A percentile compares a stretch with the other conserved stretches of the same genome.
Conservation (phyloP, 2,329 filamentous ascomycete species). For the Clarireedia sp. region DNA sequence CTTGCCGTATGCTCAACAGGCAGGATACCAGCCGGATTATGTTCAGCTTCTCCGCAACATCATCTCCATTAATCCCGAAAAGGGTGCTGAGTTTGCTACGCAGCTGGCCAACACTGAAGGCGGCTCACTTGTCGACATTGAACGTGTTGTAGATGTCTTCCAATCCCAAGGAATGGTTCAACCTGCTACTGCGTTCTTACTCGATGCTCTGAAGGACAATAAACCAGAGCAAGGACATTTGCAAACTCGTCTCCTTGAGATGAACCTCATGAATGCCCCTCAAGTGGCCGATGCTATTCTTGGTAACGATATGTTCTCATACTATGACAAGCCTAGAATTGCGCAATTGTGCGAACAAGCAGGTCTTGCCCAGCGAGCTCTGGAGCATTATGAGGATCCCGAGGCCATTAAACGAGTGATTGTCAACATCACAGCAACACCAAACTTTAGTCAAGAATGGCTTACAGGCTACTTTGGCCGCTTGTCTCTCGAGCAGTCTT, state of each 20-base stretch:
- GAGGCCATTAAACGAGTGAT: constrained; percentile 84
- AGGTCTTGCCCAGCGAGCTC: constrained; percentile 73
- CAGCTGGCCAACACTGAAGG: constrained; percentile 82
- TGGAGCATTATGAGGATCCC: constrained; percentile 93
- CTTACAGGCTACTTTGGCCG: constrained; percentile 87
- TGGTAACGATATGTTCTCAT: constrained; percentile 95
- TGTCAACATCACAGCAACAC: constrained; percentile 70
- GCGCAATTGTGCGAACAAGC: constrained; percentile 89
- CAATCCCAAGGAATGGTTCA: constrained; percentile 97
- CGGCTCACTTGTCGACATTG: constrained; percentile 81
- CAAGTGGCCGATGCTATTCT: constrained; percentile 97
- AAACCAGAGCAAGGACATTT: constrained; percentile 86
- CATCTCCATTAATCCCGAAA: constrained; percentile 82
- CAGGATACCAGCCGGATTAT: constrained; percentile 91
- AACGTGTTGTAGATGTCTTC: constrained; percentile 96
- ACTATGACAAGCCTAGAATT: constrained; percentile 89
- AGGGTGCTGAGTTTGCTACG: constrained; percentile 91
- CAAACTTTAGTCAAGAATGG: constrained; percentile 88
- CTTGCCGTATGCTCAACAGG: constrained; percentile 77
- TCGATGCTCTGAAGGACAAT: constrained; percentile 93
- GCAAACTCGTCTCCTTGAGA: constrained; percentile 91
- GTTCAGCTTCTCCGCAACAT: constrained; percentile 77
- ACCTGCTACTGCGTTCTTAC: constrained; percentile 93
- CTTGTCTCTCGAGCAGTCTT: constrained; percentile 87
- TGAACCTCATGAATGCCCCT: constrained; percentile 94